Conservation (phyloP, 371 early-diverging fungal genomes). For the Rhizopus arrhizus region DNA sequence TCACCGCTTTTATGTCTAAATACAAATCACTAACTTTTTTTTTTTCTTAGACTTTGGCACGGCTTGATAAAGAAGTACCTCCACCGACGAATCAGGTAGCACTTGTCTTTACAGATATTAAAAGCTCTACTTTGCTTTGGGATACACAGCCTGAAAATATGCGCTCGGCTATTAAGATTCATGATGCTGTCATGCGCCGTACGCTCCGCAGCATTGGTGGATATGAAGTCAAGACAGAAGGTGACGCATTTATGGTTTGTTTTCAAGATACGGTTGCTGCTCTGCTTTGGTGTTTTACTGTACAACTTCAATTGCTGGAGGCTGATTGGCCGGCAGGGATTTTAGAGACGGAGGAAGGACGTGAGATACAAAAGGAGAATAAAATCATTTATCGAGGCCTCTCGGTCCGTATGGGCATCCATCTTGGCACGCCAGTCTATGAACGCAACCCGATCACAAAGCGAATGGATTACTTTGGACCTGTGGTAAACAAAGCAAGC, state of each 20-base stretch:
- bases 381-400: slow-evolving; percentile 82
- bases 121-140: slow-evolving; percentile 94
- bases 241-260: slow-evolving; percentile 95
- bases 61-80: slow-evolving; percentile 75
- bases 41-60: slow-evolving; percentile 55
- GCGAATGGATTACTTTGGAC: slow-evolving; percentile 97
- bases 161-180: slow-evolving; percentile 87
- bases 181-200: slow-evolving; percentile 85
- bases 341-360: slow-evolving; percentile 76
- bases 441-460: slow-evolving; percentile 90
- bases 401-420: slow-evolving; percentile 95
- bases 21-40: background rate
- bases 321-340: slow-evolving; percentile 95
- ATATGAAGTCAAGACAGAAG: slow-evolving; percentile 97
- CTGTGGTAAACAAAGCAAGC: slow-evolving; percentile 89
- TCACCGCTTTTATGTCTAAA: background rate
- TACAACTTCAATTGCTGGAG: slow-evolving; percentile 80
- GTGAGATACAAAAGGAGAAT: slow-evolving; percentile 67
- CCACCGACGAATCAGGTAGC: slow-evolving; percentile 89
- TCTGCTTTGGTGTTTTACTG: slow-evolving; percentile 88
- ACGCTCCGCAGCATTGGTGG: slow-evolving; percentile 85
- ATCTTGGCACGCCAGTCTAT: slow-evolving; percentile 89
- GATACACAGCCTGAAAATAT: slow-evolving; percentile 86
- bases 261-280: slow-evolving; percentile 88
- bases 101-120: slow-evolving; percentile 95